phyloP scores from a whole-genome alignment of 257 asterid genomes.

The Nicotiana tabacum region DNA sequence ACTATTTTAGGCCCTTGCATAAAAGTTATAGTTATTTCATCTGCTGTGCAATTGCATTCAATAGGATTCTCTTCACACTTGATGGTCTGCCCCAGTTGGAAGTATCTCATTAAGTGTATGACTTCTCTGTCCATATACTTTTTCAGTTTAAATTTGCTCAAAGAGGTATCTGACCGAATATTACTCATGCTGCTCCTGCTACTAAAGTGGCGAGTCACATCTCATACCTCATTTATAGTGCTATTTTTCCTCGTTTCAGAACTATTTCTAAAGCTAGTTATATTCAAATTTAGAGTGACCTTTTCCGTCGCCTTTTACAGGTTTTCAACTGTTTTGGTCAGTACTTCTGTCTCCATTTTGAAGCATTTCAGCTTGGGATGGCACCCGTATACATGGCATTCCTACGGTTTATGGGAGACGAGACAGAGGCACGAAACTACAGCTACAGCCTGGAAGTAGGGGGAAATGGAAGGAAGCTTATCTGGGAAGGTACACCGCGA shows the following conservation, averaged over 20 bases:
- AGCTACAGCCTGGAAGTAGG: constrained; percentile 90
- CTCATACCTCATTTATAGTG: background rate
- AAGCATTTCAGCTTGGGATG: constrained; percentile 85
- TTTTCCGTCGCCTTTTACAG: constrained; percentile 23
- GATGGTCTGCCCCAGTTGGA: background rate
- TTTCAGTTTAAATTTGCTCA: background rate
- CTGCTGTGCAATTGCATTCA: background rate
- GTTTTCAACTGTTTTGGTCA: constrained; percentile 89
- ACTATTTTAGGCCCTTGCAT: background rate
- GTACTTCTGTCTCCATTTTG: constrained; percentile 80
- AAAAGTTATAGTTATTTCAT: background rate
- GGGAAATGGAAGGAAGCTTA: constrained; percentile 75
- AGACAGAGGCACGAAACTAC: constrained; percentile 64
- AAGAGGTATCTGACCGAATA: background rate
- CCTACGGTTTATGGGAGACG: constrained; percentile 90
- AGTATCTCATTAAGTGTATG: background rate
- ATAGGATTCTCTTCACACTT: background rate
- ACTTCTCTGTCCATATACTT: background rate
- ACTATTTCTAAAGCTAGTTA: background rate
- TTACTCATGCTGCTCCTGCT: background rate
- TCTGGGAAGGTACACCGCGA: constrained; percentile 88
- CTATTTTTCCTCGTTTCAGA: background rate
- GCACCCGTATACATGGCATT: constrained; percentile 89
- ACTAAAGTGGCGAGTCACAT: background rate
- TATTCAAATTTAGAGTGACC: background rate